These are phyloP conservation scores for Pouteria campechiana DNA, from an alignment of 179 eudicot genomes.

Conservation along the genomic window DNA sequence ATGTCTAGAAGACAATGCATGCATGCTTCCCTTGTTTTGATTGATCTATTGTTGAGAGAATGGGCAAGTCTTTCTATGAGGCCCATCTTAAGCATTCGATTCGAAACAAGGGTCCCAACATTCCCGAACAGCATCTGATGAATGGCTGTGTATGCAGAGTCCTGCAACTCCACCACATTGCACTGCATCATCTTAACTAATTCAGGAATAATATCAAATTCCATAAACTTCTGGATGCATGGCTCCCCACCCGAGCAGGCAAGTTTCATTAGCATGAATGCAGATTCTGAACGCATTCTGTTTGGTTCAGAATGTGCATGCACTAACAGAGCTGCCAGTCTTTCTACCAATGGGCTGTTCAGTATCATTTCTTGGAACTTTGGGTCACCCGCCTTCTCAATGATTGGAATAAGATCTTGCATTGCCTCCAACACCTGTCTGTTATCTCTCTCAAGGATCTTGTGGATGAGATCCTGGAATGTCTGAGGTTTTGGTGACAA, in stretches of 20 bases:
- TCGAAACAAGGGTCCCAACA: neutral
- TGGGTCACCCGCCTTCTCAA: slow-evolving; percentile 5
- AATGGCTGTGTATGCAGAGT: slow-evolving; percentile 5
- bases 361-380: slow-evolving; percentile 1
- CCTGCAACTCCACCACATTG: slow-evolving; percentile 4
- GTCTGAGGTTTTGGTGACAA: neutral
- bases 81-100: slow-evolving; percentile 1
- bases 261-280: slow-evolving; percentile 5
- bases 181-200: slow-evolving; percentile 8
- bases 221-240: slow-evolving; percentile 1
- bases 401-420: slow-evolving; percentile 8
- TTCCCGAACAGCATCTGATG: slow-evolving; percentile 7
- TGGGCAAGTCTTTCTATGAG: slow-evolving; percentile 2
- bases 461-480: slow-evolving; percentile 3
- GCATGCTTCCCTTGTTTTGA: slow-evolving; percentile 3
- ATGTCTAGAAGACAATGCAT: slow-evolving; percentile 2
- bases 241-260: slow-evolving; percentile 8
- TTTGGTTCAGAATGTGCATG: neutral
- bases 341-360: neutral
- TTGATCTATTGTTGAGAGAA: neutral
- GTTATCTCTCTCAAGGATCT: neutral
- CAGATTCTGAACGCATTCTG: slow-evolving; percentile 1
- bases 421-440: slow-evolving; percentile 1
- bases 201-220: slow-evolving; percentile 3
- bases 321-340: slow-evolving; percentile 2